Conservation (phyloP, 495 filamentous ascomycete genomes). For the Penicillium bialowiezense region DNA sequence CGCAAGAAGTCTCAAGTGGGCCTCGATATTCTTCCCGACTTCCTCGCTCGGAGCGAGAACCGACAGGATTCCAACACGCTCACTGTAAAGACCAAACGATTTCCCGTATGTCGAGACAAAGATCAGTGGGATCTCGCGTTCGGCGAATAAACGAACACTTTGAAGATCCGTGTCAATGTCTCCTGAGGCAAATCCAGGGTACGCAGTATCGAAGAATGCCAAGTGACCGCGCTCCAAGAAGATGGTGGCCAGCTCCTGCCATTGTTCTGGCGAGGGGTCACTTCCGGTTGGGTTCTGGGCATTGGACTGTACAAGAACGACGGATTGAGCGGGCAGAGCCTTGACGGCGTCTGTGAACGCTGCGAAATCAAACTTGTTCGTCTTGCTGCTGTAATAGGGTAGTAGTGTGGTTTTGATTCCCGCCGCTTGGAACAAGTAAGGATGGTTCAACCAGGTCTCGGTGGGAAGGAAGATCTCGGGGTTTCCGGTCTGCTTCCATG, state of each 20-base stretch:
- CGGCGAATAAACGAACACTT: conserved; percentile 12
- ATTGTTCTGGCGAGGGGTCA: conserved; percentile 14
- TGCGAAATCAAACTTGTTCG: conserved; percentile 11
- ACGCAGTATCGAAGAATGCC: conserved; percentile 18
- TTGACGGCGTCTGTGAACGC: conserved; percentile 5
- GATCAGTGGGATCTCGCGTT: conserved; percentile 10
- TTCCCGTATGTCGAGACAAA: conserved; percentile 18
- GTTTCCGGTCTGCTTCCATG: conserved; percentile 9
- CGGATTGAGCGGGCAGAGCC: conserved; percentile 12
- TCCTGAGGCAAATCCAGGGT: conserved; percentile 16
- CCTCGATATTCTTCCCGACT: conserved; percentile 5
- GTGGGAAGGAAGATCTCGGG: conserved; percentile 12
- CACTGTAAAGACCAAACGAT: conserved; percentile 17
- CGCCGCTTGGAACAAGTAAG: conserved; percentile 5
- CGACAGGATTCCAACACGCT: conserved; percentile 14
- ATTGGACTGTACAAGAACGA: conserved; percentile 13
- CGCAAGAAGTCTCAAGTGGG: conserved; percentile 8
- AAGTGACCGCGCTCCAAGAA: conserved; percentile 13
- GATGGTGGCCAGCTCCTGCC: conserved; percentile 8
- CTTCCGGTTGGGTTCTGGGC: conserved; percentile 19
- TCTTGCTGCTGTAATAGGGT: conserved; percentile 13
- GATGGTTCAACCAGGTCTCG: conserved; percentile 17
- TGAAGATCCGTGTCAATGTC: conserved; percentile 13
- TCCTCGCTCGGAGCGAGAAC: conserved; percentile 10
- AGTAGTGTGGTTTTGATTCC: conserved; percentile 11